Base-by-base conservation (phyloP, 2,329 filamentous ascomycete genomes). In the Penicillium janthinellum region DNA sequence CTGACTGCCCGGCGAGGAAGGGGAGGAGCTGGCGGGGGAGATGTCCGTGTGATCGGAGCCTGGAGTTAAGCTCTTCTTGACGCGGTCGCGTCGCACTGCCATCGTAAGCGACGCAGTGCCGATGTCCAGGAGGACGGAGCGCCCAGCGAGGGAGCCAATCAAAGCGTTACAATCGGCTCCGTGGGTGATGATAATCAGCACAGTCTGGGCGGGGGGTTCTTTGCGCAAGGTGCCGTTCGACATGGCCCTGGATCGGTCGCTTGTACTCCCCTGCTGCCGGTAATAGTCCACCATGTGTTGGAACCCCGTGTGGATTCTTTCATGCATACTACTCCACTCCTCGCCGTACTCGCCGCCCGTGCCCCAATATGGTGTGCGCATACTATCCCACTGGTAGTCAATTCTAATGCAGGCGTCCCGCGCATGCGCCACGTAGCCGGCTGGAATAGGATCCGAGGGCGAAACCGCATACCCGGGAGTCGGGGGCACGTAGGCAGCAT, bases 351-450 rank as follows among this genome's bases (percentile, higher is more conserved):
- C 84, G 41, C 94, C 95, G 10, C 94, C 94, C 69, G 92, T 88
- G 6, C 93, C 94, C 90, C 95, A 98, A 63, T 88, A 83, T 0
- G 90, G 87, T 2, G 84, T 80, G 14, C 90, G 85, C 83, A 93
- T 94, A 60, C 93, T 97, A 71, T 99, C 93, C 94, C 95, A 99
- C 68, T 94, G 90, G 70, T 91, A 96, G 75, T 99, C 95, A n/a
- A 97, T 84, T 53, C 90, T 84, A 5, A 91, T 83, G 71, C 92
- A 98, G 12, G 89, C 87, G 72, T 98, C 92, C 62, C 92, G 86
- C 8, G 94, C 94, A 77, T 99, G 95, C 0, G 91, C 86, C 17
- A 96, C 90, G 72, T 96, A 96, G 2, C 94, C 95, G 2, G 87
- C 81, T 0, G 95, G 95, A 59, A 98, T 97, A 7, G 89, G 87